Conservation (phyloP, 163 green algal genomes). For the Trebouxiophyceae sp. region DNA sequence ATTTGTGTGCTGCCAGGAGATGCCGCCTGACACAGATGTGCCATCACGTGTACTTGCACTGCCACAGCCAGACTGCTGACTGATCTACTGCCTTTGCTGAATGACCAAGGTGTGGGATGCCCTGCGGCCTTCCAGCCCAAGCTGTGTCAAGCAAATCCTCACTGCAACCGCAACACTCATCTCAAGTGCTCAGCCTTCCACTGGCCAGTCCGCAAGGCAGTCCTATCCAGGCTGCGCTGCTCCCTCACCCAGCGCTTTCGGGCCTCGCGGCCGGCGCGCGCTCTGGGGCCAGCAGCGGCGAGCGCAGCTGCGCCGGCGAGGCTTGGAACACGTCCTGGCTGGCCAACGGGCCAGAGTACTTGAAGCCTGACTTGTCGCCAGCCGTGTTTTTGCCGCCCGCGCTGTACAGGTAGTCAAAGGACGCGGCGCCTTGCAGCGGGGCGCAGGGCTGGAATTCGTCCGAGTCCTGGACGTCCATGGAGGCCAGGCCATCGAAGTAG, state of each 20-base stretch:
- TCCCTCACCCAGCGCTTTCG: neutral
- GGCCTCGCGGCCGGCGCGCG: too few species aligned
- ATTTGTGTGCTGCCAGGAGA: too few species aligned
- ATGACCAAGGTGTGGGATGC: too few species aligned
- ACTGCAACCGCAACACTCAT: too few species aligned
- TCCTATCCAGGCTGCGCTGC: too few species aligned
- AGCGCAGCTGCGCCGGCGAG: neutral
- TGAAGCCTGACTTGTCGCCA: neutral
- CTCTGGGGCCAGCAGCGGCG: neutral
- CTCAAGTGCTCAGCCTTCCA: too few species aligned
- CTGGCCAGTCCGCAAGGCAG: too few species aligned
- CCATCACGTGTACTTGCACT: too few species aligned
- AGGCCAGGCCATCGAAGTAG: constrained; percentile 8
- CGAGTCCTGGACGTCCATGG: neutral
- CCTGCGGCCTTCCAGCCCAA: neutral
- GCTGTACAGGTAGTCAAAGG: constrained; percentile 5
- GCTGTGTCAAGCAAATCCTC: neutral
- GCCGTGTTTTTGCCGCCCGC: neutral
- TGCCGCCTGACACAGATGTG: too few species aligned
- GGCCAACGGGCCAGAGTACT: neutral
- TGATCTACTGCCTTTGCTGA: too few species aligned
- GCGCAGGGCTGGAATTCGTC: constrained; percentile 5
- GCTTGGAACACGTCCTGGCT: neutral
- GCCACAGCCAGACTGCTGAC: too few species aligned
- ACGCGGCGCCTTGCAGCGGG: neutral